These are phyloP conservation scores for Cunninghamia lanceolata DNA, from an alignment of 75 land plant species.

Conservation along the genomic window DNA sequence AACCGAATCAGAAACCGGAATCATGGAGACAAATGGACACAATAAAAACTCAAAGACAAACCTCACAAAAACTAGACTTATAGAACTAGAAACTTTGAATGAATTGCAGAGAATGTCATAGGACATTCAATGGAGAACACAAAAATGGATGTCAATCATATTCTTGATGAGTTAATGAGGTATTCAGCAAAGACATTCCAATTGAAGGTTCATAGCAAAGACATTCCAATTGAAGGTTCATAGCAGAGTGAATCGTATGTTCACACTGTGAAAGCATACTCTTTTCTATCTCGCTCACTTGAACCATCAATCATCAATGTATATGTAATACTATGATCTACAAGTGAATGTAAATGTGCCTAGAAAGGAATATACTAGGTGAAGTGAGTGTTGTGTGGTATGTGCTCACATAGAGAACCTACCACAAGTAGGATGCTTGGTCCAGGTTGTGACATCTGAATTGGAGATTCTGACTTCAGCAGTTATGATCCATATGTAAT, in stretches of 20 bases:
- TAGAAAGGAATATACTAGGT: no score
- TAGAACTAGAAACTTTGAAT: neutral
- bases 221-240: neutral
- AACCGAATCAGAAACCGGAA: neutral
- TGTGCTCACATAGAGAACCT: no score
- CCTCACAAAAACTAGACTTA: neutral
- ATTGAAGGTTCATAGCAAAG: neutral
- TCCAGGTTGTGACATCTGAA: no score
- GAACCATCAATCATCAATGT: neutral
- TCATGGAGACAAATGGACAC: neutral
- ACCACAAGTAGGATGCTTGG: no score
- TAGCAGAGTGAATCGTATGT: neutral
- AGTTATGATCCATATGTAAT: no score
- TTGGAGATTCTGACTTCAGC: no score
- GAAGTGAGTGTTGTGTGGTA: no score
- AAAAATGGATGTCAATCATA: neutral
- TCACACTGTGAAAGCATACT: neutral
- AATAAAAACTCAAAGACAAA: neutral
- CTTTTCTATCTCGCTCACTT: neutral
- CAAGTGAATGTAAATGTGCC: neutral
- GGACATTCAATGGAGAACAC: neutral
- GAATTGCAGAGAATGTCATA: neutral
- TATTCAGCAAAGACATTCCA: no score
- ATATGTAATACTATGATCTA: neutral
- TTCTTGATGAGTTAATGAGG: neutral